phyloP scores from a whole-genome alignment of 2,329 filamentous ascomycete species.

The Exophiala oligosperma region DNA sequence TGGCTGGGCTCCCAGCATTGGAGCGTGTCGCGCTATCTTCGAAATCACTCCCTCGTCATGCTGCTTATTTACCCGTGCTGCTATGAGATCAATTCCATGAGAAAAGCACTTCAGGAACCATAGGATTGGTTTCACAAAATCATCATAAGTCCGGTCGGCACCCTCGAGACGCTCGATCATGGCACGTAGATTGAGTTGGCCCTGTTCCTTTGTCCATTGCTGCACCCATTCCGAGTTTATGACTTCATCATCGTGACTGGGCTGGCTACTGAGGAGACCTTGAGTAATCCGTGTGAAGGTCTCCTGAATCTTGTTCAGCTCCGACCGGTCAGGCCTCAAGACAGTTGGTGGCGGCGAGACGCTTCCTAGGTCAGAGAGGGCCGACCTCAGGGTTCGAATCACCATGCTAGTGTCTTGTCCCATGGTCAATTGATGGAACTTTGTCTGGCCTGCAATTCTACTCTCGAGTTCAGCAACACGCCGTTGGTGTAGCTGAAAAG shows the following conservation, averaged over 20 bases:
- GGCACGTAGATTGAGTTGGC: constrained; percentile 60
- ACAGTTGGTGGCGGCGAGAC: constrained; percentile 67
- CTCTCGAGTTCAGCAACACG: constrained; percentile 56
- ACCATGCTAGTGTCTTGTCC: constrained; percentile 69
- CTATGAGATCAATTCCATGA: constrained; percentile 52
- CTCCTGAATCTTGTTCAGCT: constrained; percentile 71
- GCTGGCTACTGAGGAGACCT: neutral
- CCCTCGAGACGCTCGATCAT: constrained; percentile 69
- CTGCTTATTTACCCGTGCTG: constrained; percentile 19
- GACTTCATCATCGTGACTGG: neutral
- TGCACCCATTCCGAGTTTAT: constrained; percentile 5
- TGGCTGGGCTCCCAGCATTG: constrained; percentile 38
- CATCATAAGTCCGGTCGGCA: constrained; percentile 77
- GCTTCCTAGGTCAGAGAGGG: constrained; percentile 64
- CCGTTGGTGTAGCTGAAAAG: constrained; percentile 59
- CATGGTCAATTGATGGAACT: constrained; percentile 68
- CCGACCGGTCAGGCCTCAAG: constrained; percentile 68
- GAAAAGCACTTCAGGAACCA: constrained; percentile 78
- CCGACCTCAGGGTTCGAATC: constrained; percentile 60
- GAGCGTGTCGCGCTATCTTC: constrained; percentile 38
- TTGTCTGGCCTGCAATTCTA: constrained; percentile 60
- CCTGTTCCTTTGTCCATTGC: constrained; percentile 9
- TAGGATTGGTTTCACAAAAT: constrained; percentile 75
- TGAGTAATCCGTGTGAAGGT: constrained; percentile 64
- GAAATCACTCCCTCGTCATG: constrained; percentile 28